Evolutionary conservation across 2,329 filamentous ascomycete species (phyloP), one percentile per base, ranked within the genome.

Genomic region (Cytospora leucostoma): DNA sequence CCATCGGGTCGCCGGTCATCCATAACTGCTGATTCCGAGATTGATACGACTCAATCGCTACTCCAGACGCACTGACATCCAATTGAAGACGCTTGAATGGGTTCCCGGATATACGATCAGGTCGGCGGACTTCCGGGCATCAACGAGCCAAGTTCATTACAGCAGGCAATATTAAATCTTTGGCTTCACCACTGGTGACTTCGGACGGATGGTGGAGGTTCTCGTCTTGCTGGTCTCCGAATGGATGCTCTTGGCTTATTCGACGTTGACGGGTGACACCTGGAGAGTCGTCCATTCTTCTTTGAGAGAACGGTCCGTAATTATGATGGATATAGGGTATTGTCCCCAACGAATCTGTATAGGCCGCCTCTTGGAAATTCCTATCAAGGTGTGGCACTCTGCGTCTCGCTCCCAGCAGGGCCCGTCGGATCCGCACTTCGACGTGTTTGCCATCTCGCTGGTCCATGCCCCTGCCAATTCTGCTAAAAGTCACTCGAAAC

Each of bases 131-230:
- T 37, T 13, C 35, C 35, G 8, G 12, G 8, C 12, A 37, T 37
- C 35, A 13, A 37, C 6, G 35, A 37, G 35, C 8, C 35, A 3
- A 37, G 35, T 13, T 37, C 3, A 37, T 37, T 37, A 37, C 35
- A 37, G 12, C 12, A 37, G 6, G 35, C 35, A 37, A 8, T 37
- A 37, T 6, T 8, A 37, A 7, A 19, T 19, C n/a, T n/a, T n/a
- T 44, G 40, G 7, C 35, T 37, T 10, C 17, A 19, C 17, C n/a
- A 12, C 10, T 44, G 72, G 76, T 91, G 13, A 27, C 27, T 27
- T 27, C 27, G 2, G 88, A 88, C 0, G 85, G 86, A 4, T 77
- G 87, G 61, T 90, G 91, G 87, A 91, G 91, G 79, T 91, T 90
- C 73, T 87, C 83, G n/a, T 82, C 79, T 67, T 88, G 85, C 71